Conservation (phyloP, 2,329 filamentous ascomycete species). For the Diaporthe citriasiana region DNA sequence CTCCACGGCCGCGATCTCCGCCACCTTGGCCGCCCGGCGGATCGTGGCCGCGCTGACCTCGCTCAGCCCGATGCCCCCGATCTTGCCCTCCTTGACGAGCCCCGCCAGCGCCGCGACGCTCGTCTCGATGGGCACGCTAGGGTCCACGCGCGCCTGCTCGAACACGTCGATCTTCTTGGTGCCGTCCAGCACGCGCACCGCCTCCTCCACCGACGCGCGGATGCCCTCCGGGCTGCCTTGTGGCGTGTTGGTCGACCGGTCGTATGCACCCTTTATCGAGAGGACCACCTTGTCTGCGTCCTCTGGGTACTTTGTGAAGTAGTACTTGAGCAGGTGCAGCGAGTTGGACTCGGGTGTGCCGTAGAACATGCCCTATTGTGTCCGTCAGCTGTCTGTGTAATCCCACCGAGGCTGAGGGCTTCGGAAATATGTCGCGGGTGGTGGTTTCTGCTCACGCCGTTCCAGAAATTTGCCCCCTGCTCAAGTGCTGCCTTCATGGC, state of each 20-base stretch:
- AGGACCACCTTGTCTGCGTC: constrained; percentile 68
- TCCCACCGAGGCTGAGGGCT: too few relatives aligned
- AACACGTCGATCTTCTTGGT: constrained; percentile 68
- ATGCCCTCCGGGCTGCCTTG: constrained; percentile 63
- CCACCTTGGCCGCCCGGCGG: constrained; percentile 54
- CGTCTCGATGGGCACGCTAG: constrained; percentile 61
- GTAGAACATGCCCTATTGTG: constrained; percentile 60
- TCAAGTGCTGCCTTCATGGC: constrained; percentile 54
- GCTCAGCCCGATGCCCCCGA: constrained; percentile 59
- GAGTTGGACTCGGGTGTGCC: constrained; percentile 65
- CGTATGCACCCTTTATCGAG: constrained; percentile 67
- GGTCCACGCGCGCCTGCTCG: constrained; percentile 60
- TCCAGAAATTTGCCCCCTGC: constrained; percentile 67
- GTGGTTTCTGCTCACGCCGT: constrained; percentile 57
- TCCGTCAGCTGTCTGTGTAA: not conserved
- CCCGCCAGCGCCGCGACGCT: constrained; percentile 52
- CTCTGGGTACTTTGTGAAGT: constrained; percentile 69
- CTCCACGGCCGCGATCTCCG: constrained; percentile 61
- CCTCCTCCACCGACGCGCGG: constrained; percentile 69
- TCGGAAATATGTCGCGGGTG: not conserved
- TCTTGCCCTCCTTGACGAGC: constrained; percentile 58
- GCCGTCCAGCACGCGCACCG: constrained; percentile 55
- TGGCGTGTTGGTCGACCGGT: constrained; percentile 48
- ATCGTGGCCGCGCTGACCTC: constrained; percentile 60
- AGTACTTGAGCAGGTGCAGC: constrained; percentile 65